phyloP scores from a whole-genome alignment of 495 filamentous ascomycete species.

The Lichina pygmaea region DNA sequence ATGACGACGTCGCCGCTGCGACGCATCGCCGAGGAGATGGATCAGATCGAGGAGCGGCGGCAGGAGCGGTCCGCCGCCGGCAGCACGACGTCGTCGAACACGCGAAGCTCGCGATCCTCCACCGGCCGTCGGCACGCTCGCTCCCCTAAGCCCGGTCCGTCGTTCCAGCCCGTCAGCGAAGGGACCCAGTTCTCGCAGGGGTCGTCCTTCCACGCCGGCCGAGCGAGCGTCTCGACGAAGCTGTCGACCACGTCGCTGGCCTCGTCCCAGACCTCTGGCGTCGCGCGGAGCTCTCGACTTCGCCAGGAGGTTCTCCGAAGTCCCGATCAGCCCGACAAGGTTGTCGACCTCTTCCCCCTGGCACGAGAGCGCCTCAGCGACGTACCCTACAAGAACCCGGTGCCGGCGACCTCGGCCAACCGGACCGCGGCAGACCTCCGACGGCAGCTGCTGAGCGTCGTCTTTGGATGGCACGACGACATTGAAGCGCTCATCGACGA shows the following conservation, averaged over 20 bases:
- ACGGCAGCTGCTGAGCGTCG: conserved; percentile 72
- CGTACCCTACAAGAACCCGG: conserved; percentile 43
- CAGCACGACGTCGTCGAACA: conserved; percentile 11
- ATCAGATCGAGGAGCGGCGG: conserved; percentile 25
- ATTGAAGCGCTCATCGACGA: conserved; percentile 62
- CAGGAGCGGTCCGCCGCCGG: conserved; percentile 16
- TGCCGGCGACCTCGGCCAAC: conserved; percentile 17
- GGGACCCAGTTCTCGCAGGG: conserved; percentile 37
- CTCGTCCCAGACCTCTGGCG: conserved; percentile 16
- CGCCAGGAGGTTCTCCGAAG: conserved; percentile 55
- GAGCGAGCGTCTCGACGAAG: conserved; percentile 33
- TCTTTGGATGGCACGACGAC: conserved; percentile 88
- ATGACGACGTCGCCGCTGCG: conserved; percentile 30
- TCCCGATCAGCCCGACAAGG: conserved; percentile 24
- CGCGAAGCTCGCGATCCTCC: conserved; percentile 20
- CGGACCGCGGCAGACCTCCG: conserved; percentile 66
- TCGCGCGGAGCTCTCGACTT: conserved; percentile 37
- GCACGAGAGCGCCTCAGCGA: conserved; percentile 51
- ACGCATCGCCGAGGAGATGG: conserved; percentile 31
- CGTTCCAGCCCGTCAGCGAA: conserved; percentile 21
- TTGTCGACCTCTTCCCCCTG: conserved; percentile 33
- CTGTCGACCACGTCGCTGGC: conserved; percentile 38
- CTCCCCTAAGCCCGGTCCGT: conserved; percentile 22
- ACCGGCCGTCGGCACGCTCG: conserved; percentile 1
- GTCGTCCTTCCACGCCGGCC: conserved; percentile 22